Base-by-base conservation (phyloP, 177 flowering plant genomes). In the Telopea speciosissima region DNA sequence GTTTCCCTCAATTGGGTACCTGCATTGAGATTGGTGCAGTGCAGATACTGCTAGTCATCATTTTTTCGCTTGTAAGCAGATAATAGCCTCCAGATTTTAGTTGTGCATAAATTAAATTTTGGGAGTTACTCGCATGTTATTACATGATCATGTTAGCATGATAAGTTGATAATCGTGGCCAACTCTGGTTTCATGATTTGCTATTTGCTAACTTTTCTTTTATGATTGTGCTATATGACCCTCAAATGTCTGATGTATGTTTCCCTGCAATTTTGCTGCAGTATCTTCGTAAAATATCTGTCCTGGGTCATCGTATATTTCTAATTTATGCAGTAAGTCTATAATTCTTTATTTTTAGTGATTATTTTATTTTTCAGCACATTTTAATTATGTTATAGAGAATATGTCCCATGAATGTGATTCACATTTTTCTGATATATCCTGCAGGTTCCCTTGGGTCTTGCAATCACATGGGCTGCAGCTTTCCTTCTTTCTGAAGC, bases 221-320 rank as follows among this genome's bases (percentile, higher is more conserved):
- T 49, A 12, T 44, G 16, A 68, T 69, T 44, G 25, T 21, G 4
- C 31, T 23, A 25, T 61, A 17, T 62, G 62, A 36, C 8, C 56
- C 12, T n/a, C 33, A 62, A 69, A 17, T 28, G 17, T 68, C 45
- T 77, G 68, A 76, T 33, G 17, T 24, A 45, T 65, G 61, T 62
- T 21, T 72, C 19, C 56, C 64, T 68, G 3, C 61, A 22, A 71
- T 62, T 75, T 65, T 68, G 23, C 45, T 86, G 85, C 97, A 95
- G 99, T 95, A 95, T 78, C 94, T 95, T 68, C 91, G 99, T n/a
- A 95, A 95, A 81, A 73, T 95, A 69, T 93, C 98, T 67, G 79
- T 93, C 66, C 76, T 93, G 72, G 99, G 98, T 67, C 98, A 93
- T 79, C 97, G 99, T 16, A 73, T 91, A 71, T 95, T 95, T 81